Evolutionary conservation across 2,329 filamentous ascomycete genomes (phyloP).

Genomic region (Fusarium nurragi): DNA sequence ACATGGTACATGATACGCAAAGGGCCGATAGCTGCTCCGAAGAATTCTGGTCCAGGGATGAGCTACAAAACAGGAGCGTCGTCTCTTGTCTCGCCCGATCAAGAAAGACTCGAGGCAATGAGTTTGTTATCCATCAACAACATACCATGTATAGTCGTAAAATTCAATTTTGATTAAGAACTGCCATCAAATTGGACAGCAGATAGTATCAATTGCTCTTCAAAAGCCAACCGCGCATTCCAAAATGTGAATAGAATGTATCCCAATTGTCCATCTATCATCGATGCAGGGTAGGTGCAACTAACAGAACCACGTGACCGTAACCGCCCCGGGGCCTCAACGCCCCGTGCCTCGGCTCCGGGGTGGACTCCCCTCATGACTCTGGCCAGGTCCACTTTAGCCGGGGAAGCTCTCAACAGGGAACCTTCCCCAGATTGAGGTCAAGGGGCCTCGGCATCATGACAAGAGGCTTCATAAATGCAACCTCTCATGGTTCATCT

Average conservation of each 20-base stretch:
- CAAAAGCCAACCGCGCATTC: too few relatives aligned
- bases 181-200: too few relatives aligned
- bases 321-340: not conserved
- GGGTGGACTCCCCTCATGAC: slow-evolving; percentile 22
- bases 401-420: slow-evolving; percentile 21
- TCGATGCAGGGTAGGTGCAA: not conserved
- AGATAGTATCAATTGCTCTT: too few relatives aligned
- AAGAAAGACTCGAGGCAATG: not conserved
- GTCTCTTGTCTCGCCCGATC: not conserved
- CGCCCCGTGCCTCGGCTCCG: slow-evolving; percentile 35
- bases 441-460: slow-evolving; percentile 20
- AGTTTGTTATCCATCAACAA: not conserved
- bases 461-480: not conserved
- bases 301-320: not conserved
- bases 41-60: not conserved
- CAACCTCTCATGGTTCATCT: not conserved
- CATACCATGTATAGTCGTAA: not conserved
- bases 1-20: slow-evolving; percentile 26
- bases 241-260: too few relatives aligned
- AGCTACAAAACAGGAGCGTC: too few relatives aligned
- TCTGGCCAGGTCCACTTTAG: slow-evolving; percentile 24
- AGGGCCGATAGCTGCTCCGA: slow-evolving; percentile 31
- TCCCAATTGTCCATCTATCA: not conserved
- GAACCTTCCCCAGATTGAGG: slow-evolving; percentile 7
- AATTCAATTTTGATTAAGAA: too few relatives aligned